Percentiles rank a stretch among this genome's conserved stretches.
Conservation (phyloP, 108 stramenopile genomes). For the Seminavis robusta region DNA sequence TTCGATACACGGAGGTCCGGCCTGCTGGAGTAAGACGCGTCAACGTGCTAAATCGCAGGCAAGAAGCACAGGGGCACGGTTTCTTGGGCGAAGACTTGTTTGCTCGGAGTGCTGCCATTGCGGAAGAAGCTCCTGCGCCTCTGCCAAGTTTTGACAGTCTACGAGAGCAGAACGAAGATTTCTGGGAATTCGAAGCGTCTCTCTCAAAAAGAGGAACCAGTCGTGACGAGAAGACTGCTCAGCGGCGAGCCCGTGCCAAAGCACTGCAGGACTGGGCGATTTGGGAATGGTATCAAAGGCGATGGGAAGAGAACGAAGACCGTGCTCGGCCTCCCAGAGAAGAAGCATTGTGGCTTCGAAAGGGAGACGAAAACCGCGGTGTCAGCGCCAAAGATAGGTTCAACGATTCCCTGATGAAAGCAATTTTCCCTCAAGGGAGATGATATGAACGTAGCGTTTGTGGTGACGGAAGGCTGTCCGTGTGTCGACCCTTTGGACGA, state of each 20-base stretch:
- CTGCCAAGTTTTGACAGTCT: neutral
- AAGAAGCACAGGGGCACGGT: slow-evolving; percentile 46
- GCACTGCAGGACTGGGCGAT: slow-evolving; percentile 11
- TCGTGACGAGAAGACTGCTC: slow-evolving; percentile 3
- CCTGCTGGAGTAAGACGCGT: slow-evolving; percentile 39
- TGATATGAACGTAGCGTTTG: too few relatives aligned
- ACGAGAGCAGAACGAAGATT: too few relatives aligned
- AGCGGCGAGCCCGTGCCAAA: neutral
- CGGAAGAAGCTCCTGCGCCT: neutral
- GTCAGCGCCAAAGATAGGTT: slow-evolving; percentile 23
- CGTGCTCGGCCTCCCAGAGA: slow-evolving; percentile 77
- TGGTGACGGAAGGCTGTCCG: too few relatives aligned
- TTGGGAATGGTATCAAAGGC: slow-evolving; percentile 8
- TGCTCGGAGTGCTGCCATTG: slow-evolving; percentile 19
- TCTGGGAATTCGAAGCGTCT: too few relatives aligned
- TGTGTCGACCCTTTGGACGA: too few relatives aligned
- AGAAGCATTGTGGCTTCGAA: slow-evolving; percentile 76
- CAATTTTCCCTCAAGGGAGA: too few relatives aligned
- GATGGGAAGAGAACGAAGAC: slow-evolving; percentile 56
- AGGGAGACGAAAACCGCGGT: slow-evolving; percentile 50
- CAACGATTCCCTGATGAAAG: too few relatives aligned
- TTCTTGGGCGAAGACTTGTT: slow-evolving; percentile 72
- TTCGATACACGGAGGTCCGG: slow-evolving; percentile 68
- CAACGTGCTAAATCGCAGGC: slow-evolving; percentile 53
- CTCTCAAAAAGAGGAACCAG: too few relatives aligned